Base-by-base conservation (phyloP, 345 rosid species). In the Kandelia obovata region DNA sequence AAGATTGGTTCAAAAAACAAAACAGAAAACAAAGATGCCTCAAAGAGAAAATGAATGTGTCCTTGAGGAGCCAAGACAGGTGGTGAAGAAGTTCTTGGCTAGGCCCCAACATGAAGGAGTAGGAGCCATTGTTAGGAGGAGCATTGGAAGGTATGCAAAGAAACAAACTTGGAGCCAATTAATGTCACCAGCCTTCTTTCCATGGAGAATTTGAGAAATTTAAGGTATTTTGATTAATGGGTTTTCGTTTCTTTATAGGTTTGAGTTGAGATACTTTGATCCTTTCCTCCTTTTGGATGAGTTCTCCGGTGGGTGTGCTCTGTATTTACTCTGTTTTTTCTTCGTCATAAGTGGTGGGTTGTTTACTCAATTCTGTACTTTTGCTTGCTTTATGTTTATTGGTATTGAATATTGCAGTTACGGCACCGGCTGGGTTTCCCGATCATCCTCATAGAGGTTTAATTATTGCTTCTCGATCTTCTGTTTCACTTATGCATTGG, bases 381-480 rank as follows among this genome's bases (percentile, higher is more conserved):
- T 7, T 23, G 23, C 4, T 46, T 56, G 61, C 31, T 64, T 19
- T 9, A n/a, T 10, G 5, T 68, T 64, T 70, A 11, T 57, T 61
- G 30, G 34, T 72, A 60, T 66, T 71, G 66, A 53, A 15, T 63
- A 6, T 64, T 82, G 16, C 89, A 90, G 98, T 85, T 34, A 82
- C 92, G 61, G 86, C 93, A 56, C 97, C 97, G 30, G 84, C 93
- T 61, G 98, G 98, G 61, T 92, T 92, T 76, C 97, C 93, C 60
- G 98, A 92, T 78, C 98, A 92, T 79, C 98, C 98, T 51, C 98
- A 92, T 27, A 89, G 96, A 92, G 98, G 98, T 90, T 56, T 63
- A 82, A 25, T 65, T 66, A 27, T 49, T 67, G 27, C 30, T 1
- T 32, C 65, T 62, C 28, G 31, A 30, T 46, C 60, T 23, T 62